Conservation (phyloP, 2,329 filamentous ascomycete genomes). For the Phaeophleospora eucalypticola region DNA sequence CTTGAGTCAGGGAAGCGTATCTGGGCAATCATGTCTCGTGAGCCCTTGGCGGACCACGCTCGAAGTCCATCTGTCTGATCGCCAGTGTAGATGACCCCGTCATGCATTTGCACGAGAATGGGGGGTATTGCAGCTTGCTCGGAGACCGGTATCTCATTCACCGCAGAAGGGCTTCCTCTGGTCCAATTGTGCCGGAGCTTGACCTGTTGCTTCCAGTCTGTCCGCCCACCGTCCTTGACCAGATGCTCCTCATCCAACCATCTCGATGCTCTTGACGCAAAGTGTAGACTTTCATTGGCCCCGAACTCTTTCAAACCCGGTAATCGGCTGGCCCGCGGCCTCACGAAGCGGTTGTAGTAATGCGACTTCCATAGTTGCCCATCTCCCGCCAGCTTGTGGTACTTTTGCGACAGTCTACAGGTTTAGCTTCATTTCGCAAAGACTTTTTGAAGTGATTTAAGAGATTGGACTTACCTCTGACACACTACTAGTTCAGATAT, state of each 20-base stretch:
- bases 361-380: conserved; percentile 86
- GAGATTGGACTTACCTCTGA: conserved; percentile 47
- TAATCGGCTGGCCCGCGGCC: conserved; percentile 71
- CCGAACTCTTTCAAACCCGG: conserved; percentile 56
- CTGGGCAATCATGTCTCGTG: conserved; percentile 56
- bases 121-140: conserved; percentile 52
- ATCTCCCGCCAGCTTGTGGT: conserved; percentile 69
- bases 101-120: conserved; percentile 70
- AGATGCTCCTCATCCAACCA: conserved; percentile 60
- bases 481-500: conserved; percentile 63
- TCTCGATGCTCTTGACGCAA: conserved; percentile 54
- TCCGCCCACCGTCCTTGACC: conserved; percentile 48
- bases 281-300: conserved; percentile 41
- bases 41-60: conserved; percentile 67
- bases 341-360: conserved; percentile 84
- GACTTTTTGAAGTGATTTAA: neutral
- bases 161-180: conserved; percentile 65
- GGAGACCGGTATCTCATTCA: conserved; percentile 69
- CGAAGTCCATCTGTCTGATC: conserved; percentile 67
- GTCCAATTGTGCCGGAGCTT: conserved; percentile 89
- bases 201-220: conserved; percentile 86
- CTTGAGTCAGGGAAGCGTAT: conserved; percentile 24
- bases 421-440: conserved; percentile 33
- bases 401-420: conserved; percentile 68
- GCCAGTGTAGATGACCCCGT: conserved; percentile 73